Evolutionary conservation across 73 alveolate genomes (phyloP).

Genomic region (Paramecium sexaurelia): DNA sequence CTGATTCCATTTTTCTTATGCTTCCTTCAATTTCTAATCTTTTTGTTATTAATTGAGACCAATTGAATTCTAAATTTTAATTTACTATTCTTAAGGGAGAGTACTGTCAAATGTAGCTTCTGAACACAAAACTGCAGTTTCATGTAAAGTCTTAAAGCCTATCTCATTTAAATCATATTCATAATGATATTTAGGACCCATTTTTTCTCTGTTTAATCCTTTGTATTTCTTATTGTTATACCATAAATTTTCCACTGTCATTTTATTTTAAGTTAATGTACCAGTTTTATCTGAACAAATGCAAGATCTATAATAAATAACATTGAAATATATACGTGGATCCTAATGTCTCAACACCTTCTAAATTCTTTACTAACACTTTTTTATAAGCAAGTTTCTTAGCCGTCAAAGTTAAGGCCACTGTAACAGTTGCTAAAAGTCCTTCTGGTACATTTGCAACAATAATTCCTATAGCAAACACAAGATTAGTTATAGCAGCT

Average conservation of each 20-base stretch:
- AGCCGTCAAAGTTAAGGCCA: constrained; percentile 90
- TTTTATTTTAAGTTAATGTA: constrained; percentile 73
- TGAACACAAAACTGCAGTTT: constrained; percentile 7
- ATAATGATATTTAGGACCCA: not conserved
- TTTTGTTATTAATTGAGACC: not conserved
- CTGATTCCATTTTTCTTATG: not conserved
- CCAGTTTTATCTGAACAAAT: constrained; percentile 82
- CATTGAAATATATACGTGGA: constrained; percentile 48
- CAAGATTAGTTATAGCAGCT: constrained; percentile 77
- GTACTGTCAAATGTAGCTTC: constrained; percentile 33
- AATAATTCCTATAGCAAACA: constrained; percentile 81
- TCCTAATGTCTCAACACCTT: constrained; percentile 87
- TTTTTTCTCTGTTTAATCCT: not conserved
- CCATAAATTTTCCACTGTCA: constrained; percentile 75
- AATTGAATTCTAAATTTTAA: not conserved
- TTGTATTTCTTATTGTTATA: constrained; percentile 64
- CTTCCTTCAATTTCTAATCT: not conserved
- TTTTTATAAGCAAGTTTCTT: constrained; percentile 78
- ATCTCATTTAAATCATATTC: constrained; percentile 4
- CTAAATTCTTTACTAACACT: constrained; percentile 80
- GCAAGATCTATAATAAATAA: not conserved
- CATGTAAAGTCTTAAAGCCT: not conserved
- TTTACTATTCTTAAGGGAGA: constrained; percentile 52
- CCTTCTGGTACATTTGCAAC: constrained; percentile 84
- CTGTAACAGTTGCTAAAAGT: constrained; percentile 88